phyloP scores from a whole-genome alignment of 768 basidiomycete species.

The Cantharellus cinnabarinus region DNA sequence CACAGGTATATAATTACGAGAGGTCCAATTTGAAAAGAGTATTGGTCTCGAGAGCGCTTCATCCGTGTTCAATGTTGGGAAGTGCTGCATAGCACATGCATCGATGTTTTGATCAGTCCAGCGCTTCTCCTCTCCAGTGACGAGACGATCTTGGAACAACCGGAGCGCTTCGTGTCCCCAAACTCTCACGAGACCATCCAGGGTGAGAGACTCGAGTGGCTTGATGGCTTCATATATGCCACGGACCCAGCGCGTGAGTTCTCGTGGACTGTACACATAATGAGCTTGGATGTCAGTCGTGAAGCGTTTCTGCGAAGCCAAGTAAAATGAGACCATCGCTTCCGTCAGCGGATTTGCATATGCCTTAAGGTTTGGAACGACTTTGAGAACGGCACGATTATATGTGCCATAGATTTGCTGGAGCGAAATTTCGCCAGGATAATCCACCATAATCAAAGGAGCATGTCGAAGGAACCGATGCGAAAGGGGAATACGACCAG shows the following conservation, averaged over 20 bases:
- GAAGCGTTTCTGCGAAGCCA: conserved; percentile 83
- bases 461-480: conserved; percentile 96
- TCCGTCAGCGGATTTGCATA: conserved; percentile 89
- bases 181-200: conserved; percentile 87
- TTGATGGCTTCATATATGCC: conserved; percentile 95
- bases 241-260: conserved; percentile 91
- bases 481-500: conserved; percentile 93
- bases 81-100: conserved; percentile 60
- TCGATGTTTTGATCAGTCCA: conserved; percentile 97
- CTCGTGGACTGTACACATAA: conserved; percentile 97
- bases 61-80: conserved; percentile 76
- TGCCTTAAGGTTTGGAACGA: conserved; percentile 78
- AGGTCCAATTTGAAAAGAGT: conserved; percentile 98
- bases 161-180: conserved; percentile 98
- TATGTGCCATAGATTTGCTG: conserved; percentile 99
- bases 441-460: conserved; percentile 96
- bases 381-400: conserved; percentile 87
- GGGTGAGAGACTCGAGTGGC: conserved; percentile 78
- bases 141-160: conserved; percentile 92
- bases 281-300: conserved; percentile 96
- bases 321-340: conserved; percentile 93
- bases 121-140: conserved; percentile 71
- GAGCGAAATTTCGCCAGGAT: conserved; percentile 88
- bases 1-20: conserved; percentile 88
- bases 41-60: conserved; percentile 82